Evolutionary conservation across 2,329 filamentous ascomycete species (phyloP), one percentile per base, ranked within the genome.

Genomic region (Geosmithia flava): DNA sequence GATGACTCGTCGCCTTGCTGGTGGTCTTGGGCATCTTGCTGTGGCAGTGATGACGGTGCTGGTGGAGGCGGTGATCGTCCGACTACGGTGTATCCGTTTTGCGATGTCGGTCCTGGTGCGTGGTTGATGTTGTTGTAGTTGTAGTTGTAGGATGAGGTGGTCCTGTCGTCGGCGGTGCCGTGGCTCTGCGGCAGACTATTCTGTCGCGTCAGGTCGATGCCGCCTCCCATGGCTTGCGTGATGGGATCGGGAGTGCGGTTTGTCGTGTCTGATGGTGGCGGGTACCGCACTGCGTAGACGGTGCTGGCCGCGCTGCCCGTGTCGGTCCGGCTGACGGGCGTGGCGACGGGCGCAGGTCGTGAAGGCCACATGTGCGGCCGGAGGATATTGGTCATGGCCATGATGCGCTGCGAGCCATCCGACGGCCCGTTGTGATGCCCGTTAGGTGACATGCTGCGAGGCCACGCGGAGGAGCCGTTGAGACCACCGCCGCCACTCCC

Each of bases 231-330:
- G 48, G 56, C 56, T 7, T 56, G 57, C 3, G 58, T 55, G 37
- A 58, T 40, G 13, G 56, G 63, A n/a, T 74, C 69, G 2, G 71
- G 69, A 8, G 70, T 69, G 47, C 68, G 66, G 4, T 68, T 67
- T 5, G 68, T 68, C 16, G 68, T 67, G 49, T 79, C 79, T 2
- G 75, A 74, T 7, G 75, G 66, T 11, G 75, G 69, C 48, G 80
- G 77, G 53, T 82, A 82, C 47, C 78, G 69, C 37, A 83, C 70
- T 7, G 77, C 76, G 52, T 83, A 83, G 3, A 78, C 73, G 1
- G 79, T 83, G 58, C 78, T 82, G 43, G 77, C 78, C 1, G 76
- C 78, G 55, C 78, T 82, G 17, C 76, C 71, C 1, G 79, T 81
- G 51, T 83, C 78, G 17, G 78, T 77, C 52, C 78, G 69, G 56